Evolutionary conservation across 78 protist species (phyloP).

Genomic region (Dictyostelium intermedium): DNA sequence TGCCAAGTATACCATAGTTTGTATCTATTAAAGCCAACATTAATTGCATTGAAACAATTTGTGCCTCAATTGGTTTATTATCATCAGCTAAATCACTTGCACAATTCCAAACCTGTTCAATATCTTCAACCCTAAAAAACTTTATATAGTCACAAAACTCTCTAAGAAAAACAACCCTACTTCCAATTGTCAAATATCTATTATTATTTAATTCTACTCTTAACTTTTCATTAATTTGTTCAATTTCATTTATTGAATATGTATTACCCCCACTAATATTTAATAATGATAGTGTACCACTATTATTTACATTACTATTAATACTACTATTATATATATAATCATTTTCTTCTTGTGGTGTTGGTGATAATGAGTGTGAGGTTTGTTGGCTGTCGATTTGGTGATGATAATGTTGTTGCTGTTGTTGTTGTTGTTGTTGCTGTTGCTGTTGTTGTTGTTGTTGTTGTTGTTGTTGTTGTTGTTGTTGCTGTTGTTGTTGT

Average conservation of each 20-base stretch:
- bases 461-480: not conserved
- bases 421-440: not conserved
- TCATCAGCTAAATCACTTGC: conserved; percentile 26
- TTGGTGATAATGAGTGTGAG: not conserved
- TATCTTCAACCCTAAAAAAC: conserved; percentile 7
- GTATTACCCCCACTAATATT: not conserved
- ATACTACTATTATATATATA: not conserved
- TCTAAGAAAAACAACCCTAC: not conserved
- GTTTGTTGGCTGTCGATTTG: not conserved
- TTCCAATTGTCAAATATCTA: not conserved
- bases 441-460: not conserved
- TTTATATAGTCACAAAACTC: conserved; percentile 39
- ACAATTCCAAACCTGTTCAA: conserved; percentile 38
- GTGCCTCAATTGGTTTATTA: conserved; percentile 24
- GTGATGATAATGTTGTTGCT: not conserved
- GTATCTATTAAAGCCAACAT: conserved; percentile 40
- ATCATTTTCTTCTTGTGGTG: not conserved
- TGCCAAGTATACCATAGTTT: conserved; percentile 11
- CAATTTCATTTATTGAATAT: conserved; percentile 11
- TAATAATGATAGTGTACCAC: not conserved
- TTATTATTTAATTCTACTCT: not conserved
- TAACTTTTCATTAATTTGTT: conserved; percentile 3
- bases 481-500: not conserved
- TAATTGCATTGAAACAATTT: conserved; percentile 12
- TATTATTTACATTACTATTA: not conserved